These are phyloP conservation scores for Margaritispora aquatica DNA, from an alignment of 495 filamentous ascomycete species.

Conservation along the genomic window DNA sequence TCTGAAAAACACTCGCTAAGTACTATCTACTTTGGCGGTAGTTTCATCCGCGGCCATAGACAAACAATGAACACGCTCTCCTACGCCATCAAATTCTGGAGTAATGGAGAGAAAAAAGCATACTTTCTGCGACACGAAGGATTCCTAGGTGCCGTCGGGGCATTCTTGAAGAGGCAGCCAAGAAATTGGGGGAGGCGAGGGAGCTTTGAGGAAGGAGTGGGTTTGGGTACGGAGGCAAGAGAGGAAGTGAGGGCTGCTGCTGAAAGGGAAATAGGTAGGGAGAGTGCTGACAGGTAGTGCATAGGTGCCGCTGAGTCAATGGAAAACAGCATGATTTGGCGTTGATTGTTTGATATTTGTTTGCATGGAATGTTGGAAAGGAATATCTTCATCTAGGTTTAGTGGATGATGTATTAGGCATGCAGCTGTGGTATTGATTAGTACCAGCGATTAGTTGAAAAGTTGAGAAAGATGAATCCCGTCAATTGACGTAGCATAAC, in stretches of 20 bases:
- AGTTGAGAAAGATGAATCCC: no score
- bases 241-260: not conserved
- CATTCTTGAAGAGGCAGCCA: slow-evolving; percentile 87
- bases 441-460: no score
- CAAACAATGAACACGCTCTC: slow-evolving; percentile 97
- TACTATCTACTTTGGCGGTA: slow-evolving; percentile 95
- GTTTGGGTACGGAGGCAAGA: slow-evolving; percentile 14
- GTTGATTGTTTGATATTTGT: not conserved
- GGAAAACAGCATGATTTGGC: not conserved
- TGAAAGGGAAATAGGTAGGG: not conserved
- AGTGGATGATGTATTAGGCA: no score
- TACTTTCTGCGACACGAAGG: slow-evolving; percentile 96
- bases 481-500: no score
- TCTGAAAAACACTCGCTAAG: slow-evolving; percentile 85
- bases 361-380: not conserved
- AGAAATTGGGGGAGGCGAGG: slow-evolving; percentile 85
- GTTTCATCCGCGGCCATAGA: slow-evolving; percentile 90
- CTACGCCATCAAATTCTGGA: slow-evolving; percentile 97
- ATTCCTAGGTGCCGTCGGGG: slow-evolving; percentile 93
- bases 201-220: slow-evolving; percentile 45
- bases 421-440: no score
- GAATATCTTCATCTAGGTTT: no score
- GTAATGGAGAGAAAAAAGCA: slow-evolving; percentile 85
- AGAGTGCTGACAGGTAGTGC: not conserved
- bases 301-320: not conserved